Evolutionary conservation across 1,284 basidiomycete species (phyloP), one percentile per base, ranked within the genome.

Genomic region (Sparassis latifolia): DNA sequence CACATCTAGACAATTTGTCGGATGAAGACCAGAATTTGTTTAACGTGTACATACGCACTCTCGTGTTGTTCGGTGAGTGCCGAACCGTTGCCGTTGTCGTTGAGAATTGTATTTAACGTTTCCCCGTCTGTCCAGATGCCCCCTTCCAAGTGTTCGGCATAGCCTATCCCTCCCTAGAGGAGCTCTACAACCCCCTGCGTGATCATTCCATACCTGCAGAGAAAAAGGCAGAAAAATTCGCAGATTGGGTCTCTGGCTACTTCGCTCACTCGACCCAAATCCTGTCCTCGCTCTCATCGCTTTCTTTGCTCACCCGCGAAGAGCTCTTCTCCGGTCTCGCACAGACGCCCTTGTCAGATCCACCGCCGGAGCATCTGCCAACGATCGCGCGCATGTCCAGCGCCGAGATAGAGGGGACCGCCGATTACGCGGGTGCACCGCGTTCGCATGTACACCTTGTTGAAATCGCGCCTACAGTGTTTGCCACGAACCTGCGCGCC

Each of bases 41-140:
- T 2, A 52, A 45, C 7, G 10, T 12, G 5, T 56, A 57, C 47
- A 33, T 59, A 30, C 50, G 58, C 2, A 51, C 45, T 4, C 37
- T 52, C 28, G 39, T 59, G 5, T n/a, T 59, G 4, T 55, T 49
- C 32, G 58, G 57, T 56, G 47, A 10, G 53, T 44, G 10, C 28
- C 47, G 6, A 20, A 20, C 20, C 35, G 33, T n/a, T n/a, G 2
- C 27, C 4, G 4, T 38, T 33, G 33, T 27, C 30, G 28, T 20
- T 33, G 4, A 10, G 20, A 5, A n/a, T n/a, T 2, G 33, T 33
- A 35, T 30, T 37, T 29, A 29, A 20, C 29, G 29, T 31, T n/a
- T 12, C 6, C 35, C n/a, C 29, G 30, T 1, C 28, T 33, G 33
- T 33, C 3, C 44, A 51, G 49, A 54, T 44, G n/a, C 46, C 5